Percentiles rank a stretch among this genome's conserved stretches.
Conservation (phyloP, 1,284 basidiomycete species). For the Ustilago hordei region DNA sequence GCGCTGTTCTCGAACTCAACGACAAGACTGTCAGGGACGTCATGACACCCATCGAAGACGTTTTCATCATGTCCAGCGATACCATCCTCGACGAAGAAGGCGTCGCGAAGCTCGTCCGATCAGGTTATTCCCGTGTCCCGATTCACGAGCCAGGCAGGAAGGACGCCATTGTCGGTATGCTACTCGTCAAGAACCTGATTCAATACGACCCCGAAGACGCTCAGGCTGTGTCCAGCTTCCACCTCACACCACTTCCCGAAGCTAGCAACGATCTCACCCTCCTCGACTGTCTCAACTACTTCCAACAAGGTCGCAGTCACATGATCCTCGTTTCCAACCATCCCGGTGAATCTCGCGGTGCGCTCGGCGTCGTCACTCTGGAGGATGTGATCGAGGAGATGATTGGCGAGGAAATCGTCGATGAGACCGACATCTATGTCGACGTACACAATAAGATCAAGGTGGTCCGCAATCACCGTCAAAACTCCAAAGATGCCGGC, state of each 20-base stretch:
- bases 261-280: constrained; percentile 82
- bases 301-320: constrained; percentile 93
- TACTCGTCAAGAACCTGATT: constrained; percentile 81
- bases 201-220: constrained; percentile 87
- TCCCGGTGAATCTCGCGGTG: constrained; percentile 83
- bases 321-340: constrained; percentile 86
- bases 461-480: constrained; percentile 49
- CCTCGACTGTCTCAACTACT: constrained; percentile 71
- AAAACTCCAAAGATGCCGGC: constrained; percentile 27
- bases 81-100: constrained; percentile 82
- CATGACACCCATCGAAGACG: constrained; percentile 75
- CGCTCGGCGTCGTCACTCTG: constrained; percentile 71
- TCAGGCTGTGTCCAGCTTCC: constrained; percentile 76
- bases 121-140: constrained; percentile 92
- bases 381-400: constrained; percentile 76
- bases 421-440: constrained; percentile 68
- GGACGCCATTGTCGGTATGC: constrained; percentile 84
- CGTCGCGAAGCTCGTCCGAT: constrained; percentile 75
- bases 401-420: constrained; percentile 68
- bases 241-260: constrained; percentile 82
- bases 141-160: constrained; percentile 83
- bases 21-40: constrained; percentile 80
- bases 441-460: constrained; percentile 66
- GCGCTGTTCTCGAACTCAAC: constrained; percentile 68
- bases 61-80: constrained; percentile 81